Evolutionary conservation across 1,284 basidiomycete genomes (phyloP).

Genomic region (Sanguinoderma infundibulare): DNA sequence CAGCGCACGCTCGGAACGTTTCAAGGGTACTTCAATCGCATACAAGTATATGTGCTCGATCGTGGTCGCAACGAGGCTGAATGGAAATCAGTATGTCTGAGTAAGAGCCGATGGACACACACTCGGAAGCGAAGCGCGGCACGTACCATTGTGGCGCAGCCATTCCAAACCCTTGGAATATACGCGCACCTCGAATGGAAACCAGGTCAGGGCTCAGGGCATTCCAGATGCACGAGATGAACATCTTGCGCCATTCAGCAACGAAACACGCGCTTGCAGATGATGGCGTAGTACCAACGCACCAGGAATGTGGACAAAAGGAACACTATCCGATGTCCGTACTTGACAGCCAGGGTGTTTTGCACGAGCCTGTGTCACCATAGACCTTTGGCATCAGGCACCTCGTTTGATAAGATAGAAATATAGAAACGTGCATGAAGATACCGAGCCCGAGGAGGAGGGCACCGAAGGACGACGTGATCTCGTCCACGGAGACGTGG

Average conservation of each 20-base stretch:
- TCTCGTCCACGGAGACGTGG: slow-evolving; percentile 43
- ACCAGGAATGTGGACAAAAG: slow-evolving; percentile 45
- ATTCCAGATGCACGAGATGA: slow-evolving; percentile 50
- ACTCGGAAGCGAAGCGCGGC: too few species aligned
- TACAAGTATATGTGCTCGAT: slow-evolving; percentile 49
- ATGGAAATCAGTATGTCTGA: background rate
- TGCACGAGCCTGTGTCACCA: slow-evolving; percentile 40
- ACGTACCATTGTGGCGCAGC: slow-evolving; percentile 45
- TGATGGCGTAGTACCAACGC: too few species aligned
- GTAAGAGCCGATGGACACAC: too few species aligned
- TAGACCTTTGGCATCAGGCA: background rate
- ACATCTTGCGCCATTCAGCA: slow-evolving; percentile 38
- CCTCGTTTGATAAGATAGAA: background rate
- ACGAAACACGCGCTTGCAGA: too few species aligned
- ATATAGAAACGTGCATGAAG: slow-evolving; percentile 40
- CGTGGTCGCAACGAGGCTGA: slow-evolving; percentile 45
- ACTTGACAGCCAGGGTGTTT: slow-evolving; percentile 47
- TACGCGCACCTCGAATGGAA: slow-evolving; percentile 46
- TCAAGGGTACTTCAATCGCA: background rate
- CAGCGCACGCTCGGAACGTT: background rate
- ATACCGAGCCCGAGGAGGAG: slow-evolving; percentile 45
- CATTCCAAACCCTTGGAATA: slow-evolving; percentile 52
- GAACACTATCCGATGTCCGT: slow-evolving; percentile 49
- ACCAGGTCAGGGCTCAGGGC: slow-evolving; percentile 44
- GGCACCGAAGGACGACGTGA: slow-evolving; percentile 46